Percentiles rank a stretch among this genome's conserved stretches.
These are phyloP conservation scores for Closterium sp. DNA, from an alignment of 139 green algal genomes.

Conservation along the genomic window DNA sequence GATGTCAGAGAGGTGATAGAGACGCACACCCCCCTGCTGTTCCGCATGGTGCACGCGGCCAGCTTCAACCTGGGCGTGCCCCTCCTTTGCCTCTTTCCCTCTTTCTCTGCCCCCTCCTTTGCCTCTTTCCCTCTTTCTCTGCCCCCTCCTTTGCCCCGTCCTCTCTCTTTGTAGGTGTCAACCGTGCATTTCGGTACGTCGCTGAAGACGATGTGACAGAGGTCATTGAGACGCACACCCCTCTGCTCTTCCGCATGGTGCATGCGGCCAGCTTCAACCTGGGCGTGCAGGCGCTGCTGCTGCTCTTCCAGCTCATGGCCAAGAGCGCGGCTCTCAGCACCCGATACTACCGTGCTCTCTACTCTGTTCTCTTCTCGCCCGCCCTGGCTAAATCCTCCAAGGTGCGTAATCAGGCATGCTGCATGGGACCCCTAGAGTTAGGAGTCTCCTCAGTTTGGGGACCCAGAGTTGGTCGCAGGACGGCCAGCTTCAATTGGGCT, in stretches of 20 bases:
- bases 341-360: constrained; percentile 90
- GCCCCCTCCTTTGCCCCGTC: too few relatives aligned
- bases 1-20: constrained; percentile 70
- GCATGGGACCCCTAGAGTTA: too few relatives aligned
- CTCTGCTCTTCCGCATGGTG: constrained; percentile 79
- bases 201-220: constrained; percentile 59
- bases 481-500: too few relatives aligned
- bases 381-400: constrained; percentile 42
- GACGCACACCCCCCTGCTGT: constrained; percentile 74
- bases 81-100: too few relatives aligned
- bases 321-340: constrained; percentile 65
- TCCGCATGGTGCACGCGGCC: constrained; percentile 77
- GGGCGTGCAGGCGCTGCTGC: constrained; percentile 77
- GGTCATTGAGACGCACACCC: constrained; percentile 68
- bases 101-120: too few relatives aligned
- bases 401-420: neutral
- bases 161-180: constrained; percentile 55
- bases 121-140: too few relatives aligned
- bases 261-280: constrained; percentile 81
- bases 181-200: constrained; percentile 92
- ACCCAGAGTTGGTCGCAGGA: too few relatives aligned
- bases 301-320: constrained; percentile 84
- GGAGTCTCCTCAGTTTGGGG: too few relatives aligned
- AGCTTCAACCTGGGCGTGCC: constrained; percentile 77
- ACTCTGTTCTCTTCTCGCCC: constrained; percentile 69